phyloP scores from a whole-genome alignment of 768 basidiomycete genomes.

The Mycena maculata region DNA sequence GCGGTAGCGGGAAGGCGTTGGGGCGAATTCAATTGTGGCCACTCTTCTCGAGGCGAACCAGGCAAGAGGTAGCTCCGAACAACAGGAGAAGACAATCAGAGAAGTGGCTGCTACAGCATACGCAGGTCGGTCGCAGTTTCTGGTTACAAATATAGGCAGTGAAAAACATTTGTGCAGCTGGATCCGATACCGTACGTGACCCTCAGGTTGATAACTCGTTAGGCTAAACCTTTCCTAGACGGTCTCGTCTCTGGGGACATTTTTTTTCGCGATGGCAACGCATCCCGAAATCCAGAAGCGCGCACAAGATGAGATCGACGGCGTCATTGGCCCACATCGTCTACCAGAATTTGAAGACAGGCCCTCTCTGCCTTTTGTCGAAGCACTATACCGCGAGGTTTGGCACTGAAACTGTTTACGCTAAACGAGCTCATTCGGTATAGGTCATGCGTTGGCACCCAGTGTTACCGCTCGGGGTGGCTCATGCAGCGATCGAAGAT shows the following conservation, averaged over 20 bases:
- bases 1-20: slow-evolving; percentile 6
- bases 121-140: slow-evolving; percentile 36
- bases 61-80: slow-evolving; percentile 10
- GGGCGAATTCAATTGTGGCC: slow-evolving; percentile 24
- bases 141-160: not conserved
- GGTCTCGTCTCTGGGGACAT: slow-evolving; percentile 35
- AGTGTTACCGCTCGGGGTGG: slow-evolving; percentile 21
- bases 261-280: slow-evolving; percentile 42
- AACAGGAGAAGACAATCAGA: slow-evolving; percentile 36
- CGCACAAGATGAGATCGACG: slow-evolving; percentile 45
- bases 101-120: slow-evolving; percentile 46
- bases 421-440: too few relatives aligned
- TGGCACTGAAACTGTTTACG: too few relatives aligned
- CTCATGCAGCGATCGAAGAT: slow-evolving; percentile 38
- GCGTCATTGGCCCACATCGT: slow-evolving; percentile 41
- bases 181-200: slow-evolving; percentile 34
- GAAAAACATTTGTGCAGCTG: slow-evolving; percentile 16
- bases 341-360: slow-evolving; percentile 45
- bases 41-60: slow-evolving; percentile 16
- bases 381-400: slow-evolving; percentile 33
- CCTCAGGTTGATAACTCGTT: not conserved
- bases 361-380: slow-evolving; percentile 23
- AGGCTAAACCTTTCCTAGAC: slow-evolving; percentile 33
- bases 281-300: slow-evolving; percentile 41
- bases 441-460: slow-evolving; percentile 35